A percentile compares a stretch with the other conserved stretches of the same genome.
Conservation (phyloP, 257 asterid species). For the Mitragyna speciosa region DNA sequence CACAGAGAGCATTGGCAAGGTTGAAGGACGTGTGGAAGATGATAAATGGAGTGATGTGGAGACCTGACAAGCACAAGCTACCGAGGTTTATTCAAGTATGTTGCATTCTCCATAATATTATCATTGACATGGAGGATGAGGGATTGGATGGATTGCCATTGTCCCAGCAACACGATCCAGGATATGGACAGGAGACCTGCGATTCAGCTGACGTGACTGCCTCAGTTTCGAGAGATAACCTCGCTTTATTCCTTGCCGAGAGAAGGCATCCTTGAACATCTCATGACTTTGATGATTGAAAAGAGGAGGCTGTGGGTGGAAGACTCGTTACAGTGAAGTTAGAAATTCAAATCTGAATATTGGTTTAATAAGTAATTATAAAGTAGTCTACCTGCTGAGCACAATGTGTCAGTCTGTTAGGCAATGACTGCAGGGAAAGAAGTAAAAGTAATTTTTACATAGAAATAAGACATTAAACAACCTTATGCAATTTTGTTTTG, state of each 20-base stretch:
- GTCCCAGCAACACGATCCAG: constrained; percentile 54
- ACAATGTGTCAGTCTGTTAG: neutral
- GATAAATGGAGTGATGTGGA: constrained; percentile 77
- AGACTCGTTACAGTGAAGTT: neutral
- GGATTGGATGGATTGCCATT: constrained; percentile 33
- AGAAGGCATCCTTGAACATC: constrained; percentile 22
- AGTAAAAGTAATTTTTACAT: neutral
- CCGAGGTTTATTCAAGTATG: constrained; percentile 83
- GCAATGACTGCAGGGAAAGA: constrained; percentile 9
- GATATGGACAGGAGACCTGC: constrained; percentile 53
- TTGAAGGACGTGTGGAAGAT: constrained; percentile 79
- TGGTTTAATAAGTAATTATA: neutral
- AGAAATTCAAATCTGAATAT: neutral
- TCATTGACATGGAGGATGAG: constrained; percentile 72
- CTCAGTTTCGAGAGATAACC: constrained; percentile 48
- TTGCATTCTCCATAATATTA: constrained; percentile 86
- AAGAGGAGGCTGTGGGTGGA: neutral
- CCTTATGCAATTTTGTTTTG: neutral
- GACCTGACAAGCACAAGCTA: constrained; percentile 83
- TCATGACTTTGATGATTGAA: neutral
- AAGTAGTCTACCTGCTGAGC: neutral
- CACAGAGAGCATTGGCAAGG: constrained; percentile 59
- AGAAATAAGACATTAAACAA: constrained; percentile 11
- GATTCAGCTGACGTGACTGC: constrained; percentile 48
- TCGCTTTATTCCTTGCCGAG: constrained; percentile 41